phyloP scores from a whole-genome alignment of 1,139 yeast genomes.

The Kodamaea arcana region DNA sequence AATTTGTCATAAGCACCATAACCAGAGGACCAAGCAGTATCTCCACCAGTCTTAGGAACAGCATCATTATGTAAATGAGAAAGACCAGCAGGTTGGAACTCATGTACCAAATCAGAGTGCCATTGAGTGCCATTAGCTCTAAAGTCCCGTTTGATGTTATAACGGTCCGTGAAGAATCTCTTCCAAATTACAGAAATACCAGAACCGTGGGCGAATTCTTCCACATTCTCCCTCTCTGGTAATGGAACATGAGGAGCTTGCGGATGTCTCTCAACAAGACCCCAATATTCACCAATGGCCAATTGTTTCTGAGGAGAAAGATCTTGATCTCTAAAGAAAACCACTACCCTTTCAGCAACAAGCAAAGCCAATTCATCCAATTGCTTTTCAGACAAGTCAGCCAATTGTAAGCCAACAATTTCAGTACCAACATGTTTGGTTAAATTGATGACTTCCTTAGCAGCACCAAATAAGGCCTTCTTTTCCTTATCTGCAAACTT shows the following conservation, averaged over 20 bases:
- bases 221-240: conserved; percentile 11
- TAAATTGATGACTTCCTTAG: conserved; percentile 42
- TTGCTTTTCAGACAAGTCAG: conserved; percentile 46
- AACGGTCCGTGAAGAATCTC: conserved; percentile 10
- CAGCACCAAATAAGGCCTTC: conserved; percentile 51
- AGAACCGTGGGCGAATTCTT: conserved; percentile 6
- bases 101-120: conserved; percentile 19
- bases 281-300: conserved; percentile 42
- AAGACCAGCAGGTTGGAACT: conserved; percentile 16
- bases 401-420: conserved; percentile 49
- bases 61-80: conserved; percentile 17
- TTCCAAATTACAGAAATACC: conserved; percentile 16
- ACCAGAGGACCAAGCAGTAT: conserved; percentile 17
- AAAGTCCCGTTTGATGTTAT: conserved; percentile 9
- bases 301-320: conserved; percentile 41
- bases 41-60: conserved; percentile 16
- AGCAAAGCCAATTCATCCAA: conserved; percentile 45
- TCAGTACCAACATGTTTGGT: conserved; percentile 55
- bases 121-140: conserved; percentile 10
- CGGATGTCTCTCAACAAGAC: conserved; percentile 37
- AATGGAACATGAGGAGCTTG: conserved; percentile 33
- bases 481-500: conserved; percentile 50
- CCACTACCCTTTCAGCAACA: conserved; percentile 48
- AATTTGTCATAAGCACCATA: conserved; percentile 23
- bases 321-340: conserved; percentile 45